phyloP scores from a whole-genome alignment of 2,329 filamentous ascomycete species.

The Drechslera avenae region DNA sequence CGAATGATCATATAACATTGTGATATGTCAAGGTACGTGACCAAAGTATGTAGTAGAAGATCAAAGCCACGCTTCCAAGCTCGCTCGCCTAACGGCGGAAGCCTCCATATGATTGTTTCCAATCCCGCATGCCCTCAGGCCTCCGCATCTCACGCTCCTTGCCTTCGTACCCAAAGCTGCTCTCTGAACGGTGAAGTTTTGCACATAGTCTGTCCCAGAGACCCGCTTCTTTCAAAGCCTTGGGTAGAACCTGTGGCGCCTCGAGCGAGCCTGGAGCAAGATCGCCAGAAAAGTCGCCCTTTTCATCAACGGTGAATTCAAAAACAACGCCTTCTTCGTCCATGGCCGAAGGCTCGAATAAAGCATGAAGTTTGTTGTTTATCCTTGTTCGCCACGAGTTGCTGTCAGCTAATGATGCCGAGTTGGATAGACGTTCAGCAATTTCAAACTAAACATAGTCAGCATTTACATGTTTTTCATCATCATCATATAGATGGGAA shows the following conservation, averaged over 20 bases:
- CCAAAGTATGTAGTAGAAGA: neutral
- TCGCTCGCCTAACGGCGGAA: constrained; percentile 8
- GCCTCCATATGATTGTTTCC: constrained; percentile 26
- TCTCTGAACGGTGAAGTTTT: constrained; percentile 28
- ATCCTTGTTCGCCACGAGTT: constrained; percentile 24
- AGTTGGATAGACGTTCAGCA: constrained; percentile 35
- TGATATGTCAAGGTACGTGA: neutral
- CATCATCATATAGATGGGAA: neutral
- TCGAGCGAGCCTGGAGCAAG: constrained; percentile 44
- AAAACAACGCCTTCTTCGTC: constrained; percentile 17
- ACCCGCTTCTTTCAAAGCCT: constrained; percentile 18
- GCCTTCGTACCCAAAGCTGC: constrained; percentile 41
- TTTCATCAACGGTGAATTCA: constrained; percentile 10
- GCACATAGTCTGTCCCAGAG: constrained; percentile 31
- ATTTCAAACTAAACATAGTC: constrained; percentile 38
- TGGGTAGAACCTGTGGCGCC: constrained; percentile 41
- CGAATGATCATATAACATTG: too few species aligned
- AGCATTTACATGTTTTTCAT: constrained; percentile 4
- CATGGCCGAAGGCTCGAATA: constrained; percentile 25
- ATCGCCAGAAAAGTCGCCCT: constrained; percentile 41
- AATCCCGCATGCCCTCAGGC: constrained; percentile 41
- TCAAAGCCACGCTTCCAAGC: neutral
- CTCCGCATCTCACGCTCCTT: constrained; percentile 42
- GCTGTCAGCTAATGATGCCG: constrained; percentile 22
- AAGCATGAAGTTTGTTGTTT: constrained; percentile 27